Evolutionary conservation across 2,329 filamentous ascomycete species (phyloP).

Genomic region (Arthrobotrys megalospora): DNA sequence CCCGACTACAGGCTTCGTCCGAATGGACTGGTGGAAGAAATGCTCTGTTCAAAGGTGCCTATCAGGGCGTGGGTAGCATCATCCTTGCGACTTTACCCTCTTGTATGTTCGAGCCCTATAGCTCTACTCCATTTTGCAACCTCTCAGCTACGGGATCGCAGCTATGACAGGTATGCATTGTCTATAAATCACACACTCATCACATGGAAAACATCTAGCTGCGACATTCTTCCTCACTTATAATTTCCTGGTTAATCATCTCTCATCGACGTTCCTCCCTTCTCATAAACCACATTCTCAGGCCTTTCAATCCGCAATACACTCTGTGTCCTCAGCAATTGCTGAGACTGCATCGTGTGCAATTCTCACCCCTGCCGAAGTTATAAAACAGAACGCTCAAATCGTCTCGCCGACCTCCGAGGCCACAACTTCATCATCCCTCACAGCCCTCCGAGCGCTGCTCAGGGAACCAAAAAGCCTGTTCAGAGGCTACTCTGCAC

Average conservation of each 20-base stretch:
- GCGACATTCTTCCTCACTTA: constrained; percentile 93
- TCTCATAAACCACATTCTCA: constrained; percentile 65
- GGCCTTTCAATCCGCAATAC: constrained; percentile 77
- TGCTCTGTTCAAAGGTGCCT: constrained; percentile 78
- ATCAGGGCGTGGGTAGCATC: constrained; percentile 88
- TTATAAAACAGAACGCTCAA: constrained; percentile 94
- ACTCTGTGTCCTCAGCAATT: constrained; percentile 80
- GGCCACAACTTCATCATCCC: constrained; percentile 71
- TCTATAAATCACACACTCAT: not conserved
- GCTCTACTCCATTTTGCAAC: not conserved
- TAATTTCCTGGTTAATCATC: constrained; percentile 76
- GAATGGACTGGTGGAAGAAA: constrained; percentile 78
- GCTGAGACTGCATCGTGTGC: constrained; percentile 89
- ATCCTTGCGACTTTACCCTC: constrained; percentile 90
- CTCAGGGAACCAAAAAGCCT: constrained; percentile 73
- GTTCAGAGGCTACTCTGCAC: constrained; percentile 81
- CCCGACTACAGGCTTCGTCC: constrained; percentile 80
- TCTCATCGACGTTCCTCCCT: constrained; percentile 69
- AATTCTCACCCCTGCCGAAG: constrained; percentile 88
- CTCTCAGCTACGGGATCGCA: not conserved
- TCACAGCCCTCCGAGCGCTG: constrained; percentile 74
- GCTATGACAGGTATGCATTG: not conserved
- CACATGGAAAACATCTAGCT: constrained; percentile 69
- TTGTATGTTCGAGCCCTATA: constrained; percentile 70
- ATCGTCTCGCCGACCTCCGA: constrained; percentile 73